Evolutionary conservation across 2,329 filamentous ascomycete genomes (phyloP), one percentile per base, ranked within the genome.

Genomic region (Colletotrichum cuscutae): DNA sequence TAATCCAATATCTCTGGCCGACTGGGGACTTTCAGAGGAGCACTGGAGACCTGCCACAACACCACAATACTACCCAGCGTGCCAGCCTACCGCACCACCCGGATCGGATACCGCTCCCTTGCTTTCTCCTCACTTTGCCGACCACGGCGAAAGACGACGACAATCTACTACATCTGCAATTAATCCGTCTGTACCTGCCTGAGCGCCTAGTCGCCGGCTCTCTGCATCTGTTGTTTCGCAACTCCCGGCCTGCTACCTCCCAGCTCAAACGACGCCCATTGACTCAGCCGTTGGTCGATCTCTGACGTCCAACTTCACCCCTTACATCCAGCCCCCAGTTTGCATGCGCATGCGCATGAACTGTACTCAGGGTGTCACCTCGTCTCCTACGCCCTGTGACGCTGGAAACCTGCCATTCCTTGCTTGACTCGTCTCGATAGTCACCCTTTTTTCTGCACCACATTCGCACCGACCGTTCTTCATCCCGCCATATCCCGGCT

Each of bases 291-390:
- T 52, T 57, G 32, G 61, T 53, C 59, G 65, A 72, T 70, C 59
- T 42, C 63, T 58, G 66, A 73, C 66, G 35, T 71, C 49, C 56
- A 60, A 61, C 42, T 71, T 73, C 37, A 62, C 67, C 71, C 71
- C 67, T 73, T 73, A 71, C 66, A 42, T 73, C 30, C 37, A 57
- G 30, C 66, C 70, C 64, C 70, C 60, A 37, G 70, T 49, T 56
- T 73, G 67, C 67, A 58, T 65, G 57, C 71, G 71, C 71, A 57
- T 61, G 71, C 71, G 71, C 71, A 73, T 71, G 67, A 65, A 65
- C 66, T 61, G 60, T 37, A 22, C 22, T 70, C 66, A 60, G 60
- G 66, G 70, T 70, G 57, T 65, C 60, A 70, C 66, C 61, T 72
- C 70, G 70, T 64, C 60, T 60, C 46, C 59, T 64, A 73, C 61